These are phyloP conservation scores for Kluyveromyces starmeri DNA, from an alignment of 805 yeast genomes.

Conservation along the genomic window DNA sequence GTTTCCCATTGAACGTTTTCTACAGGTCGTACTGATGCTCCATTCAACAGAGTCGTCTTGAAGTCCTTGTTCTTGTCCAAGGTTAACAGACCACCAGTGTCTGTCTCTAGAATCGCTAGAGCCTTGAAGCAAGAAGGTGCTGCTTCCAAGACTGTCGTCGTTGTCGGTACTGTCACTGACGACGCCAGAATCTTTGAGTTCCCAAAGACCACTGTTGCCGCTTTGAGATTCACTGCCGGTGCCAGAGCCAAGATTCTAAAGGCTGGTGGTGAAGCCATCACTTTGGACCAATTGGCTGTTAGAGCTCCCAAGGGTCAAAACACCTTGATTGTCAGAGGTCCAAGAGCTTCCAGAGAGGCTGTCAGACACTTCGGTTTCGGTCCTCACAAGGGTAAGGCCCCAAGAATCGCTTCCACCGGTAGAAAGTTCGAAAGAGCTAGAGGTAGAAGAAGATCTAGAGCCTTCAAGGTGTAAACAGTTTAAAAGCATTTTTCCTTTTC, in stretches of 20 bases:
- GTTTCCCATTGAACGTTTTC: background rate
- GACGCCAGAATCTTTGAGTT: slow-evolving; percentile 88
- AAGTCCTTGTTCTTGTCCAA: slow-evolving; percentile 93
- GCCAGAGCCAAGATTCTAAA: slow-evolving; percentile 95
- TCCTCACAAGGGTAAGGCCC: slow-evolving; percentile 99
- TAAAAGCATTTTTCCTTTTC: slow-evolving; percentile 7
- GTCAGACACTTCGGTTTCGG: slow-evolving; percentile 99
- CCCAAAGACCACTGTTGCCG: slow-evolving; percentile 98
- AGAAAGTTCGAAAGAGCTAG: slow-evolving; percentile 99
- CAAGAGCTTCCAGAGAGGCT: slow-evolving; percentile 98
- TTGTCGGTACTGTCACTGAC: slow-evolving; percentile 99
- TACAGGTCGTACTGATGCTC: slow-evolving; percentile 94
- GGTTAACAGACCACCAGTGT: slow-evolving; percentile 99
- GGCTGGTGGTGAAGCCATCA: slow-evolving; percentile 99
- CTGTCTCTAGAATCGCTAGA: slow-evolving; percentile 82
- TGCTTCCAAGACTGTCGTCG: slow-evolving; percentile 86
- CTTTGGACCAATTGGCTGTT: slow-evolving; percentile 97
- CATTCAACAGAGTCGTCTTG: slow-evolving; percentile 96
- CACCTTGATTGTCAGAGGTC: slow-evolving; percentile 97
- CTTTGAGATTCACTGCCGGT: slow-evolving; percentile 98
- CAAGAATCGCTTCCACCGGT: slow-evolving; percentile 94
- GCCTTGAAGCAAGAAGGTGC: slow-evolving; percentile 79
- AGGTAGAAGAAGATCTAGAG: slow-evolving; percentile 99
- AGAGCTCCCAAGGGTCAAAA: slow-evolving; percentile 99
- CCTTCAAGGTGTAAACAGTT: slow-evolving; percentile 92